Base-by-base conservation (phyloP, 2,329 filamentous ascomycete species). In the Exophiala oligosperma region DNA sequence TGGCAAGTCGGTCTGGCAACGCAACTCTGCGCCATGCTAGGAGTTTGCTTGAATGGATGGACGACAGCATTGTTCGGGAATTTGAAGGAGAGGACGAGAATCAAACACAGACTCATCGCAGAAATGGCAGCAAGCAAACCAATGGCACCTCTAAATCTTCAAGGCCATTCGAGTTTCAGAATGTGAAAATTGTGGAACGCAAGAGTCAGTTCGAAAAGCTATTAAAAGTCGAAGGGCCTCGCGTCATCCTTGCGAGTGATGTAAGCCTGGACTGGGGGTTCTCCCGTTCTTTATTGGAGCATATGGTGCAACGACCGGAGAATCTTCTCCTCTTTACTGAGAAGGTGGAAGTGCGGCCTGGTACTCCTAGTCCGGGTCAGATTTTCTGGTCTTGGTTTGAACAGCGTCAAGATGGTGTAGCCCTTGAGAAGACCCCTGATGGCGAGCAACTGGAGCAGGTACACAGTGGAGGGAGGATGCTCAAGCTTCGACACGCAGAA, bases 11-110 rank as follows among this genome's bases (percentile, higher is more conserved):
- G 59, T 96, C 91, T 61, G 89, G 91, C 63, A 88, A 90, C 57
- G 92, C 91, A 62, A 96, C 92, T 0, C 90, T 97, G 81, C 84
- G 91, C 52, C 91, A 97, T 65, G 90, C 93, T 26, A 84, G 92
- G 65, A 97, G 93, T 72, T 96, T 99, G 90, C 79, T 99, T 32
- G 94, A 99, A 71, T 99, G 94, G 94, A 97, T 99, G 92, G 92
- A 97, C 70, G 92, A 97, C 69, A 88, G 87, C 57, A 95, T 99
- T 59, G 89, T 96, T 43, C 87, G 92, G 54, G 93, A 97, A 68
- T 95, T 96, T 61, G 92, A 96, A 71, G 79, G 74, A 1, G 74
- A 75, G 37, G 71, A 70, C 24, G 74, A 77, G 56, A 69, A 68
- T 52, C 38, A 52, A 4, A 67, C 67, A 5, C 59, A 59, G 3